Base-by-base conservation (phyloP, 2,329 filamentous ascomycete genomes). In the Simplicillium aogashimaense region DNA sequence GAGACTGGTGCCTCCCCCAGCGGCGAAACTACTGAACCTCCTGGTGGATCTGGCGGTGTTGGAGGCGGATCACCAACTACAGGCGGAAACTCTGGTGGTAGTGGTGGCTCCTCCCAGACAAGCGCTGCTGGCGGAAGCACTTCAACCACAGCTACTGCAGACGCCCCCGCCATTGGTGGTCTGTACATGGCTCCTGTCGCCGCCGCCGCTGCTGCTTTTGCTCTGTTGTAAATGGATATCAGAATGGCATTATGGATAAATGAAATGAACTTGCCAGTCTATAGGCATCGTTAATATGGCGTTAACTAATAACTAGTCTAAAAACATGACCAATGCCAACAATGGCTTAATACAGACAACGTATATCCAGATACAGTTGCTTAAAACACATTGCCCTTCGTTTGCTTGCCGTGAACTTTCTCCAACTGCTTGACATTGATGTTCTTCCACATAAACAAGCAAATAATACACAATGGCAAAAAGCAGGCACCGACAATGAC, bases 361-460 rank as follows among this genome's bases (percentile, higher is more conserved):
- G n/a, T n/a, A n/a, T n/a, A n/a, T n/a, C n/a, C n/a, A n/a, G n/a
- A n/a, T n/a, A 25, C 20, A 5, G 20, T 9, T 3, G 29, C 44
- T 39, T 59, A 61, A 34, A 54, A 61, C 10, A 63, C 51, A 15
- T 54, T 64, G 25, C 62, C 60, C 47, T 54, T 61, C 10, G 52
- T 53, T 47, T 55, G 51, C 47, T 51, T 56, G 35, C 59, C 56
- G 36, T 58, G 56, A 14, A 52, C 51, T 29, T 53, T 43, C 41
- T 65, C 53, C 2, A 63, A 40, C 38, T 62, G 59, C 50, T 56
- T 62, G 8, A 66, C 55, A 36, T 66, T 64, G 32, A 64, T 54
- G 38, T 66, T 62, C 43, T 50, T 58, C 63, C 61, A 66, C 9
- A 66, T 44, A 7, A 54, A 29, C 11, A 69, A 48, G 14, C 53